phyloP scores from a whole-genome alignment of 2,329 filamentous ascomycete genomes.

The Cytospora mali region DNA sequence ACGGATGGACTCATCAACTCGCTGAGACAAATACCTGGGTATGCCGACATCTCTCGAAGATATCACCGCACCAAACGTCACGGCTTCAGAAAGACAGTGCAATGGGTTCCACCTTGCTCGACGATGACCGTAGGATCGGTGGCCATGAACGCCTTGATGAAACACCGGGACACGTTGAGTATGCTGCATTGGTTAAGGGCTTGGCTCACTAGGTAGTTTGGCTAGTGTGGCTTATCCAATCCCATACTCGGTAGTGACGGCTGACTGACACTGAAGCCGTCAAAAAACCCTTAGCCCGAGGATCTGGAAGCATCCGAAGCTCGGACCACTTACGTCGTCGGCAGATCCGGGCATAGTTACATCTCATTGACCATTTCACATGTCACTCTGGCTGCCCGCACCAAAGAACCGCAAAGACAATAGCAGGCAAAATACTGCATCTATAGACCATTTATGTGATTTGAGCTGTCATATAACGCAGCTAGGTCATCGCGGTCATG shows the following conservation, averaged over 20 bases:
- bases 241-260: conserved; percentile 4
- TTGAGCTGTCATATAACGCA: background rate
- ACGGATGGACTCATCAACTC: too few species aligned
- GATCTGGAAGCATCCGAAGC: conserved; percentile 19
- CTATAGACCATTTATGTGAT: background rate
- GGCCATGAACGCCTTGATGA: background rate
- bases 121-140: too few species aligned
- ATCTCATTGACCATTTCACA: conserved; percentile 21
- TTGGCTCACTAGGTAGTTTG: background rate
- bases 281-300: conserved; percentile 8
- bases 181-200: background rate
- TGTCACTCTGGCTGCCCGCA: conserved; percentile 20
- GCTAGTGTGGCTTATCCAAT: background rate
- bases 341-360: conserved; percentile 22
- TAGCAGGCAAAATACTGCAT: conserved; percentile 1
- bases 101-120: background rate
- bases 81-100: too few species aligned
- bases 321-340: conserved; percentile 12
- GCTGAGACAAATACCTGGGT: too few species aligned
- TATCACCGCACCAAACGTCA: too few species aligned
- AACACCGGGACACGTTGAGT: background rate
- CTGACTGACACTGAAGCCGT: background rate
- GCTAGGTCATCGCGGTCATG: background rate
- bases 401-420: conserved; percentile 3
- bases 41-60: too few species aligned